These are phyloP conservation scores for Xylaria arbuscula DNA, from an alignment of 2,329 filamentous ascomycete genomes.

Conservation along the genomic window DNA sequence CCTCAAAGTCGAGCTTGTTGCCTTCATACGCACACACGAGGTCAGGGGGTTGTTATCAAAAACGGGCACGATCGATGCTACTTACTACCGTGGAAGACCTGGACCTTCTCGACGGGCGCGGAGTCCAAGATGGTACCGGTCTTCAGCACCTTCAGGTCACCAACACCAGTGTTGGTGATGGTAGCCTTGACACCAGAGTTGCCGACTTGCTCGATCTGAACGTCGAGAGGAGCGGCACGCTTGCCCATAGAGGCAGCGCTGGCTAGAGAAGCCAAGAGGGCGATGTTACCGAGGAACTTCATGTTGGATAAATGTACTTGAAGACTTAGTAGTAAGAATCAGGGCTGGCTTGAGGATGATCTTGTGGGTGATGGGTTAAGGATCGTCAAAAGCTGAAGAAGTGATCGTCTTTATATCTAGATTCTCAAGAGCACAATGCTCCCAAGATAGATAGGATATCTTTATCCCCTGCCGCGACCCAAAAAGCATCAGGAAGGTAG, in stretches of 20 bases:
- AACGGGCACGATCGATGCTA: constrained; percentile 21
- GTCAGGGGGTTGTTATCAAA: constrained; percentile 2
- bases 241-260: constrained; percentile 52
- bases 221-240: constrained; percentile 56
- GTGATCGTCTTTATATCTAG: constrained; percentile 38
- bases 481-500: constrained; percentile 37
- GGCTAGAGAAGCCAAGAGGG: constrained; percentile 52
- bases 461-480: constrained; percentile 12
- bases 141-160: constrained; percentile 63
- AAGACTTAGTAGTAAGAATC: constrained; percentile 19
- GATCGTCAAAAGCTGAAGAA: constrained; percentile 32
- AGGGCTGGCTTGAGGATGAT: constrained; percentile 37
- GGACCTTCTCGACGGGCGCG: constrained; percentile 64
- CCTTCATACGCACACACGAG: constrained; percentile 20
- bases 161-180: constrained; percentile 64
- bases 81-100: constrained; percentile 61
- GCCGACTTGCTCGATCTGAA: constrained; percentile 60
- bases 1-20: constrained; percentile 51
- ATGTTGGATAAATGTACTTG: constrained; percentile 47
- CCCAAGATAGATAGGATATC: constrained; percentile 31
- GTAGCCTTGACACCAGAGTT: constrained; percentile 66
- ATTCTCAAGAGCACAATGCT: neutral
- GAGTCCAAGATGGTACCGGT: constrained; percentile 65
- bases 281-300: constrained; percentile 54
- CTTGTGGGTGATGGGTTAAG: constrained; percentile 37